phyloP scores from a whole-genome alignment of 2,329 filamentous ascomycete species.

The Fusarium aywerte region DNA sequence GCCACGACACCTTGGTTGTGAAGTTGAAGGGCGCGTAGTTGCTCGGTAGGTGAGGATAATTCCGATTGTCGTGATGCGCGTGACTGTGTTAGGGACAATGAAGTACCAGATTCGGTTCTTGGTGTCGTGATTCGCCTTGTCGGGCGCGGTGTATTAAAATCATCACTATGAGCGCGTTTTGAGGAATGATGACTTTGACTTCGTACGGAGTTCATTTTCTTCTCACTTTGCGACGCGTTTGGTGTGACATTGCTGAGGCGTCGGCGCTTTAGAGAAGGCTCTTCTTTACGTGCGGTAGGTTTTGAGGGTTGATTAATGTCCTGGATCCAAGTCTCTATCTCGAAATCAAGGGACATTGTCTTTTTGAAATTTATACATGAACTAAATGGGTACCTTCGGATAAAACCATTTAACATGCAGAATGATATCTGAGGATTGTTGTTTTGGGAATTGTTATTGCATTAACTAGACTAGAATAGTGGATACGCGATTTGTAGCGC shows the following conservation, averaged over 20 bases:
- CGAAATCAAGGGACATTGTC: neutral
- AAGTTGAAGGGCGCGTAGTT: neutral
- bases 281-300: neutral
- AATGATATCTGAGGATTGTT: neutral
- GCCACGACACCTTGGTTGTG: neutral
- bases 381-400: neutral
- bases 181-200: neutral
- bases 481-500: no score
- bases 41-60: neutral
- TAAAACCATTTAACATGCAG: neutral
- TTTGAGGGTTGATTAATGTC: neutral
- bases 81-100: neutral
- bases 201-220: neutral
- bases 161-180: neutral
- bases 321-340: neutral
- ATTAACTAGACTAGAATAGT: no score
- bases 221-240: neutral
- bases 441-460: neutral
- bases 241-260: neutral
- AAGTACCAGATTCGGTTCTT: conserved; percentile 17
- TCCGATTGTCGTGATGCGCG: neutral
- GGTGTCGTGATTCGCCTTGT: conserved; percentile 1
- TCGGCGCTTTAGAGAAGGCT: neutral
- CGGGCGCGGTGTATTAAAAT: conserved; percentile 9
- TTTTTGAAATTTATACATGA: neutral